Evolutionary conservation across 345 rosid genomes (phyloP).

Genomic region (Aurinia saxatilis): DNA sequence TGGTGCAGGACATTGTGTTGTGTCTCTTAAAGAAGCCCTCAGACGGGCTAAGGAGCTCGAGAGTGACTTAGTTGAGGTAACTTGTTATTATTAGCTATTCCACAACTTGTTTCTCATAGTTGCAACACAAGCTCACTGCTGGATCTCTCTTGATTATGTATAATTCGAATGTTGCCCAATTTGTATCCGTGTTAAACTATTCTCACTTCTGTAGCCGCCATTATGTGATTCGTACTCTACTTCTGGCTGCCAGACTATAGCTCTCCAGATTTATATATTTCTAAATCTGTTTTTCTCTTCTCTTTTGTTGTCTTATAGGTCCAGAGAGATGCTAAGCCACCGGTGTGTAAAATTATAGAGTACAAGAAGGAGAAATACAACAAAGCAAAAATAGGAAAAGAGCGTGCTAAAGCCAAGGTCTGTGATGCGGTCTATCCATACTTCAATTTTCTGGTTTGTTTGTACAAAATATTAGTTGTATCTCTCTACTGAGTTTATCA

Average conservation of each 20-base stretch:
- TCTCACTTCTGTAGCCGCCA: neutral
- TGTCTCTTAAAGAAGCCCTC: slow-evolving; percentile 25
- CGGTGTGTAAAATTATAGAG: slow-evolving; percentile 31
- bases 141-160: neutral
- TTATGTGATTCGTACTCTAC: neutral
- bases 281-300: neutral
- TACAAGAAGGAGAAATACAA: slow-evolving; percentile 25
- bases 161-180: neutral
- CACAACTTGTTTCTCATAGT: neutral
- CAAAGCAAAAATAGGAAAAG: slow-evolving; percentile 27
- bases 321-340: slow-evolving; percentile 27
- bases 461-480: neutral
- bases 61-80: slow-evolving; percentile 32
- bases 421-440: neutral
- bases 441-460: neutral
- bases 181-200: neutral
- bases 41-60: slow-evolving; percentile 28
- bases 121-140: neutral
- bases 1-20: slow-evolving; percentile 27
- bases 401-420: slow-evolving; percentile 35
- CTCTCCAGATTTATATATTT: neutral
- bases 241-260: neutral
- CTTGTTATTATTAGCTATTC: neutral
- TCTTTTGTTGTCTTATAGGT: slow-evolving; percentile 15
- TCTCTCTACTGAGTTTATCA: slow-evolving; percentile 5